Evolutionary conservation across 352 stramenopile species (phyloP).

Genomic region (Phytopythium delawarense): DNA sequence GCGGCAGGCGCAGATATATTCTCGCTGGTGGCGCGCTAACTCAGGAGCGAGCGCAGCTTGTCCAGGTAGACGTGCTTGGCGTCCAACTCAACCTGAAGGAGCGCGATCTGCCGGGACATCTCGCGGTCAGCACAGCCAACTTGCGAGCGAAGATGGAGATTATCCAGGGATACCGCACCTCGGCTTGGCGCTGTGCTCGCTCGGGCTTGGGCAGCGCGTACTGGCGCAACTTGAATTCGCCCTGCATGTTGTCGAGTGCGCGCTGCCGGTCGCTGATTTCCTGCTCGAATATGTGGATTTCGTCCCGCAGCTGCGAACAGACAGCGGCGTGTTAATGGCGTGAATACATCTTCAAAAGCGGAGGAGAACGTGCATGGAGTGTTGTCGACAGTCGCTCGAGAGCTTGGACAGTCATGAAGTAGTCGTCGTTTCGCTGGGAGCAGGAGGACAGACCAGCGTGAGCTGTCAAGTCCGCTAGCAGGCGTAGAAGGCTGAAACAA

Average conservation of each 20-base stretch:
- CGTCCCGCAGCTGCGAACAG: constrained; percentile 34
- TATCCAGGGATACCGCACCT: constrained; percentile 38
- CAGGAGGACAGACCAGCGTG: neutral
- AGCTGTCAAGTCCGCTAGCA: neutral
- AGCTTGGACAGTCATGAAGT: constrained; percentile 51
- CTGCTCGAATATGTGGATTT: constrained; percentile 53
- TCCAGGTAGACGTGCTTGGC: constrained; percentile 65
- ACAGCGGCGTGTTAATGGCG: neutral
- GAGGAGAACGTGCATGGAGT: constrained; percentile 21
- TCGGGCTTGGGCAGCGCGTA: constrained; percentile 42
- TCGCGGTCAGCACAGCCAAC: neutral
- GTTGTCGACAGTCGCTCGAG: constrained; percentile 59
- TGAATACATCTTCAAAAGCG: neutral
- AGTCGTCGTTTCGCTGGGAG: constrained; percentile 47
- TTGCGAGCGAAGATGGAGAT: neutral
- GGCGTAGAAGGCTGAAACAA: neutral
- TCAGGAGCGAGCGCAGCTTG: constrained; percentile 41
- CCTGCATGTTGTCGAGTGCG: constrained; percentile 24
- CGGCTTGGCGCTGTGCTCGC: constrained; percentile 40
- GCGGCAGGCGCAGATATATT: constrained; percentile 30
- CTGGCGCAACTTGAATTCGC: constrained; percentile 46
- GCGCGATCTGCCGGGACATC: constrained; percentile 32
- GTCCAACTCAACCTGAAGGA: constrained; percentile 66
- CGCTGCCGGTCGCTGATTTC: constrained; percentile 45
- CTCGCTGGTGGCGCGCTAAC: neutral